Evolutionary conservation across 768 basidiomycete species (phyloP), one percentile per base, ranked within the genome.

Genomic region (Lentinula boryana): DNA sequence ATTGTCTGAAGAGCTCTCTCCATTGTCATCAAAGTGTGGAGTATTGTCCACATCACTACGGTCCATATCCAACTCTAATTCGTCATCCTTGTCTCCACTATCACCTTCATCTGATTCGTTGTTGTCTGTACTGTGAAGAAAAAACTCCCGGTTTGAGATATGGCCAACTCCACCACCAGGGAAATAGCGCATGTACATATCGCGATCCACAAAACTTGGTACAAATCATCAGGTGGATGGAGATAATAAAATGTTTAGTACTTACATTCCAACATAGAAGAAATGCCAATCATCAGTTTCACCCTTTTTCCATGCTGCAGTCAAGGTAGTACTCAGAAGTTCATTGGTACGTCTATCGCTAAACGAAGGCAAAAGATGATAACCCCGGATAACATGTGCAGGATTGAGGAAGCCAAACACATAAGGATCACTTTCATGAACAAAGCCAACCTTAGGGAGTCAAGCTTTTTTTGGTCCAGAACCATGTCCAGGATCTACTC

Each of bases 401-500:
- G 44, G 44, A 21, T 21, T n/a, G 18, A 21, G 44, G 18, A 46
- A 21, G 10, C 44, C 44, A 46, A 21, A 46, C 8, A 18, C 44
- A 46, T 18, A 46, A 5, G n/a, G 18, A n/a, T 46, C 44, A 23
- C 44, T 21, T 10, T 46, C 44, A 8, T 8, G 7, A 8, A 8
- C 21, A 10, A 21, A 46, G 8, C 35, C 35, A 12, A 8, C 35
- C 35, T 36, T 41, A 15, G 40, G 40, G 23, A 23, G 23, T 23
- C 23, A 2, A 23, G 23, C 23, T 23, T 23, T 23, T 23, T 23
- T 23, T 23, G 23, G 23, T 23, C 78, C 74, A 32, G 61, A 66
- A 5, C 50, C 38, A 57, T 65, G 68, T 5, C 46, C 60, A 0
- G 55, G 58, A 40, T 79, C 73, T 0, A 58, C 51, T 1, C 70